A percentile compares a stretch with the other conserved stretches of the same genome.
phyloP scores from a whole-genome alignment of 805 yeast species.

The Zygotorulaspora sp. region DNA sequence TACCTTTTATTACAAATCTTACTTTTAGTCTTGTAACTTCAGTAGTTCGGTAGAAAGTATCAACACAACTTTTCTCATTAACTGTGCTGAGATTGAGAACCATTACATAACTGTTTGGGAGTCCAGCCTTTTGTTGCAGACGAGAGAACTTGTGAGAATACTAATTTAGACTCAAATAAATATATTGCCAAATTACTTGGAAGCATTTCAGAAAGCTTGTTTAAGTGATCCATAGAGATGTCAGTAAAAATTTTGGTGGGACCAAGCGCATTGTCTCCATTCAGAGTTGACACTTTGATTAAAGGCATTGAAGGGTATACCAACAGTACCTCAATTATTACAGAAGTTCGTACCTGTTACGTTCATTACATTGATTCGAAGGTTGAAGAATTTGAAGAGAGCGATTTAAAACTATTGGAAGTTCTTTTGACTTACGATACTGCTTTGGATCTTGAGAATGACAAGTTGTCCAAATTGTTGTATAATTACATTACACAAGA shows the following conservation, averaged over 20 bases:
- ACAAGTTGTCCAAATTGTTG: constrained; percentile 31
- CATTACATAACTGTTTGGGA: too few relatives aligned
- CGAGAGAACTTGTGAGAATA: background rate
- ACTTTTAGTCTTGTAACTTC: too few relatives aligned
- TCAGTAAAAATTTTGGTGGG: constrained; percentile 66
- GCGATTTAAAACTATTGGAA: constrained; percentile 48
- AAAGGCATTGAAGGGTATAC: constrained; percentile 69
- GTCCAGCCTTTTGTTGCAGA: too few relatives aligned
- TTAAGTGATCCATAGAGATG: constrained; percentile 24
- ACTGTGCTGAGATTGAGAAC: too few relatives aligned
- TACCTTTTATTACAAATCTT: too few relatives aligned
- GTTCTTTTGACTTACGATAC: constrained; percentile 71
- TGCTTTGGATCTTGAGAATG: constrained; percentile 48
- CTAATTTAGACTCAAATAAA: background rate
- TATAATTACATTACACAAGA: constrained; percentile 30
- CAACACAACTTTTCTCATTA: too few relatives aligned
- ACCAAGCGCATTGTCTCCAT: constrained; percentile 82
- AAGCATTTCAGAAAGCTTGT: background rate
- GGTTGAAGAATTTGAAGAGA: constrained; percentile 36
- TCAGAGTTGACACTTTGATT: constrained; percentile 71
- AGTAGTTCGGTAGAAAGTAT: too few relatives aligned
- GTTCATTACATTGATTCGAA: constrained; percentile 72
- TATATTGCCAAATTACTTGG: background rate
- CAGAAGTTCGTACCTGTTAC: constrained; percentile 66
- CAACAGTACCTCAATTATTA: constrained; percentile 57